Evolutionary conservation across 164 flowering plant genomes (phyloP), one percentile per base, ranked within the genome.

Genomic region (Sedum album): DNA sequence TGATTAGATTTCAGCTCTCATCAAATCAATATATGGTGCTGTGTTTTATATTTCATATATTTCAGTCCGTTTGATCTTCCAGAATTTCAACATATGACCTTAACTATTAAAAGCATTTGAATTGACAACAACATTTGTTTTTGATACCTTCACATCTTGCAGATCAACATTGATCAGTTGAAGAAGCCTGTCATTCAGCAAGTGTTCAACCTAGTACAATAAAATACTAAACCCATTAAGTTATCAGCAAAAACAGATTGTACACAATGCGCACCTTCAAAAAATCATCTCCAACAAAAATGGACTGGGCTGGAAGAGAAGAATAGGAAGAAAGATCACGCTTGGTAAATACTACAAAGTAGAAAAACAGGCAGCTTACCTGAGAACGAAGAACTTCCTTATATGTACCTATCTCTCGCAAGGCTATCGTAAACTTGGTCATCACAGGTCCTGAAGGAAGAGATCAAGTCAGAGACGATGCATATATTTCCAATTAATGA

Each of bases 321-420:
- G 23, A 17, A 18, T 18, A n/a, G 23, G 10, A 1, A 38, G 23
- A 17, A 18, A 25, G 25, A 60, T 51, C 10, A 51, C 57, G 5
- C 21, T n/a, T 46, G 18, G 0, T 46, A 46, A 46, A 2, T 46
- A 46, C 18, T 46, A 17, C 51, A 46, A 15, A 15, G 26, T n/a
- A n/a, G 11, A n/a, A 51, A 21, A n/a, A 68, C 11, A 41, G 25
- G 36, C 41, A 38, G 31, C 66, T 66, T 74, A 89, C 98, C 96
- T 94, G 93, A 23, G 97, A 87, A 15, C 95, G 90, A 71, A 94
- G 90, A 75, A 88, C 88, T 81, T 94, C 98, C 75, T 91, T 91
- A 81, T 94, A 91, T 36, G 96, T 91, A 53, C 93, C 99, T 73
- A 94, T 88, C 80, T 94, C 99, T 78, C 99, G 88, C 81, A 94